Evolutionary conservation across 139 green algal species (phyloP).

Genomic region (Chlorella sp.): DNA sequence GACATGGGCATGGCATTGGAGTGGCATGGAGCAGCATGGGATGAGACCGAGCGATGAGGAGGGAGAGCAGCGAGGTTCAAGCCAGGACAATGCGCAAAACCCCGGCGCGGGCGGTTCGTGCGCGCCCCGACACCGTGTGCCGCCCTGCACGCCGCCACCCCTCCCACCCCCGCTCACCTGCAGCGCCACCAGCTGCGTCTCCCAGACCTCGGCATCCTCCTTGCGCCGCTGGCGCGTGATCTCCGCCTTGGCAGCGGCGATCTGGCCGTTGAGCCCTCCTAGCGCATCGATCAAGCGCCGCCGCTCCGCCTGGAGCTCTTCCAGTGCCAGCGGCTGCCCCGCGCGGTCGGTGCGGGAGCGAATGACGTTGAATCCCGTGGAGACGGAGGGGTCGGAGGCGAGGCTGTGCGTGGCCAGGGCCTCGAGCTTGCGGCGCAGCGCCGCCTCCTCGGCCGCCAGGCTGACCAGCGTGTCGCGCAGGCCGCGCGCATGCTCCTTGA

Average conservation of each 20-base stretch:
- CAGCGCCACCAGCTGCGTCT: conserved; percentile 54
- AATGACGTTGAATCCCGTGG: conserved; percentile 55
- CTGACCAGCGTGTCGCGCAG: conserved; percentile 20
- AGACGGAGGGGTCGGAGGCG: conserved; percentile 2
- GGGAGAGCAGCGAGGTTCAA: neutral
- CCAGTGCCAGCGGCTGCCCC: conserved; percentile 26
- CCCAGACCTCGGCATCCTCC: conserved; percentile 51
- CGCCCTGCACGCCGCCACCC: neutral
- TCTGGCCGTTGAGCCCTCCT: conserved; percentile 28
- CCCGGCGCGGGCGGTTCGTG: neutral
- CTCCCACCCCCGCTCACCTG: conserved; percentile 29
- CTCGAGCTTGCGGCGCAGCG: conserved; percentile 2
- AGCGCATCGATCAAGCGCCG: conserved; percentile 39
- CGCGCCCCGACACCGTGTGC: neutral
- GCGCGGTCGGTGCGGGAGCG: conserved; percentile 16
- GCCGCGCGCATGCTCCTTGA: conserved; percentile 22
- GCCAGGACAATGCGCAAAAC: neutral
- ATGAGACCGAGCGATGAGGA: neutral
- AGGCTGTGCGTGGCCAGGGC: neutral
- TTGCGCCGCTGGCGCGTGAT: conserved; percentile 13
- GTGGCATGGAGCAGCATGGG: neutral
- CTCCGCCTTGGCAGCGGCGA: conserved; percentile 32
- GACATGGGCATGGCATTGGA: neutral
- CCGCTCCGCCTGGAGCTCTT: conserved; percentile 34
- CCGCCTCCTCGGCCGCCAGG: conserved; percentile 7